Evolutionary conservation across 2,329 filamentous ascomycete genomes (phyloP).

Genomic region (Trichoderma atrobrunneum): DNA sequence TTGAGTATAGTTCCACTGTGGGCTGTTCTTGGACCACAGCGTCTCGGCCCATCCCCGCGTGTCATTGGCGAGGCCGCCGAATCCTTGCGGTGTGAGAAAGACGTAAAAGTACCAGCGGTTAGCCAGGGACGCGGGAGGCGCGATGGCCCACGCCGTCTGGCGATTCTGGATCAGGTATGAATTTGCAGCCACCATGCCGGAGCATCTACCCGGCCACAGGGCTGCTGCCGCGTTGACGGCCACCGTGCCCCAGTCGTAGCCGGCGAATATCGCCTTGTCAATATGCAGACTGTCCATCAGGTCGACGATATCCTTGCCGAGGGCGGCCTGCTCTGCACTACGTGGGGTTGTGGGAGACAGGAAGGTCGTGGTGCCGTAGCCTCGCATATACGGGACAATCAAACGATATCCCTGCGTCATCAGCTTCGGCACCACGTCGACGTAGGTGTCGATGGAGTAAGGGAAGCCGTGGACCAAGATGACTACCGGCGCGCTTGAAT

Average conservation of each 20-base stretch:
- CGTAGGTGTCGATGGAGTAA: conserved; percentile 28
- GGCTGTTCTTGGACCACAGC: conserved; percentile 27
- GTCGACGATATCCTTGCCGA: conserved; percentile 28
- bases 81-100: conserved; percentile 27
- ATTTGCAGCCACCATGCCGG: conserved; percentile 28
- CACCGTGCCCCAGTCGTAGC: conserved; percentile 31
- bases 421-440: conserved; percentile 25
- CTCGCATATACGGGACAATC: conserved; percentile 30
- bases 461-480: conserved; percentile 30
- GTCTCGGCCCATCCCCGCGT: conserved; percentile 23
- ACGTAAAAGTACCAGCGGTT: conserved; percentile 29
- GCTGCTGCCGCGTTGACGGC: conserved; percentile 28
- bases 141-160: conserved; percentile 22
- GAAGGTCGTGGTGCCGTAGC: conserved; percentile 28
- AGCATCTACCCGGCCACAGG: conserved; percentile 29
- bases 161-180: conserved; percentile 21
- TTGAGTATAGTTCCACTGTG: conserved; percentile 25
- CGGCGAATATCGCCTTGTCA: conserved; percentile 27
- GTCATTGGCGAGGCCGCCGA: conserved; percentile 22
- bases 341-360: conserved; percentile 23
- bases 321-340: conserved; percentile 29
- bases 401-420: conserved; percentile 25
- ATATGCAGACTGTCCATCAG: conserved; percentile 28
- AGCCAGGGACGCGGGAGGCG: conserved; percentile 23
- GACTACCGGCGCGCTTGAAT: conserved; percentile 20